These are phyloP conservation scores for Colletotrichum abscissum DNA, from an alignment of 2,329 filamentous ascomycete species.

Conservation along the genomic window DNA sequence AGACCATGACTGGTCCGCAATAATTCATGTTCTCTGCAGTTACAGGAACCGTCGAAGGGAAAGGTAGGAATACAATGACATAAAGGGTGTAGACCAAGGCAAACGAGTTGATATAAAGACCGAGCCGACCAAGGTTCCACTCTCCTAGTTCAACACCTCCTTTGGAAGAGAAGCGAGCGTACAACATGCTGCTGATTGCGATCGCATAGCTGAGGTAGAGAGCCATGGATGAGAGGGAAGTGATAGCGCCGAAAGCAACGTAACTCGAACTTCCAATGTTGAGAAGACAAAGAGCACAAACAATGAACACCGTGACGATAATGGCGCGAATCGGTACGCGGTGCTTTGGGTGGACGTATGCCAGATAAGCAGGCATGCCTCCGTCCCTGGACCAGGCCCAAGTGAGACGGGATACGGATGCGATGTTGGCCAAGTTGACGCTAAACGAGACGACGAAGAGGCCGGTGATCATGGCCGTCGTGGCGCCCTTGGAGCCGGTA, in stretches of 20 bases:
- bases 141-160: slow-evolving; percentile 1
- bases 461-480: slow-evolving; percentile 6
- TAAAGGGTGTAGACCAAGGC: slow-evolving; percentile 2
- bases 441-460: slow-evolving; percentile 9
- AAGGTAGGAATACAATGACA: neutral
- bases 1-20: slow-evolving; percentile 13
- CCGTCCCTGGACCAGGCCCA: slow-evolving; percentile 13
- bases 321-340: neutral
- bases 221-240: slow-evolving; percentile 2
- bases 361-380: slow-evolving; percentile 18
- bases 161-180: neutral
- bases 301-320: slow-evolving; percentile 8
- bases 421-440: slow-evolving; percentile 14
- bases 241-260: neutral
- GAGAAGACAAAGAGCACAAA: neutral
- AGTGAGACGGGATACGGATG: slow-evolving; percentile 11
- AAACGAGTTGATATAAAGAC: slow-evolving; percentile 8
- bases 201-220: slow-evolving; percentile 11
- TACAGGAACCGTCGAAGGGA: neutral
- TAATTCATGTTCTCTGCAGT: slow-evolving; percentile 14
- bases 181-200: slow-evolving; percentile 16
- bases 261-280: slow-evolving; percentile 9
- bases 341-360: slow-evolving; percentile 1
- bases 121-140: neutral
- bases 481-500: slow-evolving; percentile 2